Conservation (phyloP, 2,329 filamentous ascomycete genomes). For the Penicillium sp. region DNA sequence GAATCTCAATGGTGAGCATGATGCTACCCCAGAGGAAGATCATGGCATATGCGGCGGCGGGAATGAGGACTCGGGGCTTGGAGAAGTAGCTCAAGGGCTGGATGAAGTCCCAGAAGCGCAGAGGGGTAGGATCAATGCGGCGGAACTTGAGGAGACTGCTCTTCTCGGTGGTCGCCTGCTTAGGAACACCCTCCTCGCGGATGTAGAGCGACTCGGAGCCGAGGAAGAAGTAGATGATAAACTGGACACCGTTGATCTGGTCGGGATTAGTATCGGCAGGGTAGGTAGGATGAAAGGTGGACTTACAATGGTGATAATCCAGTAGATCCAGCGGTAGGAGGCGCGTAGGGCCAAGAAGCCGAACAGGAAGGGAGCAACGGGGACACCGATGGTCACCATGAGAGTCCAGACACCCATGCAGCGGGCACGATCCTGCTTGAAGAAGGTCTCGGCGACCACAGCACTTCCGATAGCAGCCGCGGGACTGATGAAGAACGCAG, state of each 20-base stretch:
- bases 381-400: conserved; percentile 51
- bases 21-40: conserved; percentile 59
- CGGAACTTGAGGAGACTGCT: conserved; percentile 48
- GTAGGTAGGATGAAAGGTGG: not conserved
- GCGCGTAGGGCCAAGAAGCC: conserved; percentile 50
- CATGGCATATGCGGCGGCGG: conserved; percentile 58
- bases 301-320: conserved; percentile 53
- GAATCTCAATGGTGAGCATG: conserved; percentile 60
- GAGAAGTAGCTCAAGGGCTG: conserved; percentile 51
- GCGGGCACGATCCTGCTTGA: conserved; percentile 51
- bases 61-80: conserved; percentile 53
- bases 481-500: conserved; percentile 56
- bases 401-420: conserved; percentile 59
- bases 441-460: conserved; percentile 58
- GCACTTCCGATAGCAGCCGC: conserved; percentile 54
- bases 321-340: conserved; percentile 61
- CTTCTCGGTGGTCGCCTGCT: conserved; percentile 37
- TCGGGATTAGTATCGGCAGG: not conserved
- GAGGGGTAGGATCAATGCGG: conserved; percentile 55
- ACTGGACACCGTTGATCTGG: conserved; percentile 57
- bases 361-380: conserved; percentile 35
- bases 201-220: conserved; percentile 57
- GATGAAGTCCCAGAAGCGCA: conserved; percentile 54
- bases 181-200: conserved; percentile 24
- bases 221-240: conserved; percentile 57